Conservation (phyloP, 1,284 basidiomycete genomes). For the Tilletia horrida region DNA sequence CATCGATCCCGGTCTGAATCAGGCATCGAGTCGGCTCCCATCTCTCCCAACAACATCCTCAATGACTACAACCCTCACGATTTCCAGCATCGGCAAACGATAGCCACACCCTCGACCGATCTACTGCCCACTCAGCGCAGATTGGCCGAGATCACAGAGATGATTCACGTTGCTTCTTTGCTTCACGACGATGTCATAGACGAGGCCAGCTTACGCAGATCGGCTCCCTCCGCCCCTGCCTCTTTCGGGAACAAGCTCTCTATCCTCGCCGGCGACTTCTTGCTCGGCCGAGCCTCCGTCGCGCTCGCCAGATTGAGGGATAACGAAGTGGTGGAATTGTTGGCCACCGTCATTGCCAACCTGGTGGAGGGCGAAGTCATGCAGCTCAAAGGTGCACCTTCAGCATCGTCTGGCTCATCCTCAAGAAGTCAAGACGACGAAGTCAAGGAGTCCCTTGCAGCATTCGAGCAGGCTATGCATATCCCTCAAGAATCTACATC, state of each 20-base stretch:
- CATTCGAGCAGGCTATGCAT: constrained; percentile 13
- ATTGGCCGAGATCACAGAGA: constrained; percentile 93
- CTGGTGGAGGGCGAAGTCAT: constrained; percentile 94
- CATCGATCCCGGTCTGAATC: constrained; percentile 52
- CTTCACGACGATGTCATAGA: constrained; percentile 96
- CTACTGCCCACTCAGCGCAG: constrained; percentile 80
- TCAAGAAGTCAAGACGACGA: constrained; percentile 24
- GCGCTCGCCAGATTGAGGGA: constrained; percentile 82
- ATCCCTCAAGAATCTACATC: not conserved
- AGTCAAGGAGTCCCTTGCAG: not conserved
- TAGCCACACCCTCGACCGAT: not conserved
- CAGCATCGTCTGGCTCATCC: not conserved
- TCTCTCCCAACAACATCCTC: constrained; percentile 70
- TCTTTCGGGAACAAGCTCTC: constrained; percentile 93
- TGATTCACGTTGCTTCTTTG: constrained; percentile 95
- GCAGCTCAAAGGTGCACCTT: constrained; percentile 62
- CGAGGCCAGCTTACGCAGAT: constrained; percentile 74
- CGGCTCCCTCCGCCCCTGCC: constrained; percentile 76
- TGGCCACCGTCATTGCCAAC: constrained; percentile 88
- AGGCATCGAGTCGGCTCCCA: constrained; percentile 62
- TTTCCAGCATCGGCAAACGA: constrained; percentile 61
- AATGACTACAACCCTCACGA: constrained; percentile 74
- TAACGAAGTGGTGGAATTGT: constrained; percentile 85
- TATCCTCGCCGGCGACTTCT: constrained; percentile 90
- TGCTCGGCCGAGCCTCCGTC: constrained; percentile 85